These are phyloP conservation scores for Peniophora sp. DNA, from an alignment of 1,284 basidiomycete genomes.

Conservation along the genomic window DNA sequence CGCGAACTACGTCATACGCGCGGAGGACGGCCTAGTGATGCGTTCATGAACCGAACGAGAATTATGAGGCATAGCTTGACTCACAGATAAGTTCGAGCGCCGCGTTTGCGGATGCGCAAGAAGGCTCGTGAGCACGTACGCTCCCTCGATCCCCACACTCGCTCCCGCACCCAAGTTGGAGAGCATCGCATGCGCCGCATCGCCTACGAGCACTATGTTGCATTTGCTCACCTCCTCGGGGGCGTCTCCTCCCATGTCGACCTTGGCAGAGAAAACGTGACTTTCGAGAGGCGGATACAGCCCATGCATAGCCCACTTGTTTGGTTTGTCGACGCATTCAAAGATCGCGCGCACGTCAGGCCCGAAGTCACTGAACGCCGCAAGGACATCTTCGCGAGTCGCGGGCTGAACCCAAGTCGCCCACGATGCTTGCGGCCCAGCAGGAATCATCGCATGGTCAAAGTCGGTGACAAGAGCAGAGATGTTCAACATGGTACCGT, in stretches of 20 bases:
- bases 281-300: constrained; percentile 39
- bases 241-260: constrained; percentile 36
- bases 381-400: not conserved
- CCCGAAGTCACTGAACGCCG: not conserved
- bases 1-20: no score
- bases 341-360: constrained; percentile 28
- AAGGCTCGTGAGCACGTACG: constrained; percentile 39
- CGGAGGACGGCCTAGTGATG: no score
- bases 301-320: constrained; percentile 54
- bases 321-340: constrained; percentile 40
- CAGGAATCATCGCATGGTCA: not conserved
- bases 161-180: constrained; percentile 57
- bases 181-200: constrained; percentile 50
- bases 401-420: not conserved
- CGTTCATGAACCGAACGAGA: no score
- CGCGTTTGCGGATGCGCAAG: constrained; percentile 38
- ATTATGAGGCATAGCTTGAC: no score
- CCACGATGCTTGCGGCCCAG: not conserved
- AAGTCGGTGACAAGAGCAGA: not conserved
- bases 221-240: no score
- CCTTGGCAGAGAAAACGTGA: constrained; percentile 23
- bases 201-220: no score
- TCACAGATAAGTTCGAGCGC: not conserved
- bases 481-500: constrained; percentile 12
- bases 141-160: constrained; percentile 59